Conservation (phyloP, 768 basidiomycete species). For the Pleurotus salmoneostramineus region DNA sequence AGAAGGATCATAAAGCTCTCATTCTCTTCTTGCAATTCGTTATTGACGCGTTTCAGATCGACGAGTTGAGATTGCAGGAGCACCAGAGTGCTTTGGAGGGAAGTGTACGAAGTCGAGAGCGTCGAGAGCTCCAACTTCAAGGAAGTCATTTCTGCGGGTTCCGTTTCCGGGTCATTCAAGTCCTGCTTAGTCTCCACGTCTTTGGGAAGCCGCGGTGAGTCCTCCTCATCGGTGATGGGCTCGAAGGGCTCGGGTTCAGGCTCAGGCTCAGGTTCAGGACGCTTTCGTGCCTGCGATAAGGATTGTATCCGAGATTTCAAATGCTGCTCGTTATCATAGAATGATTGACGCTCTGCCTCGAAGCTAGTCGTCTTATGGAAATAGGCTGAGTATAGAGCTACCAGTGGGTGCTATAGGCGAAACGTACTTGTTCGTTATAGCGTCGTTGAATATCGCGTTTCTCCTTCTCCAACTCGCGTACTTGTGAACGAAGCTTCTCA, state of each 20-base stretch:
- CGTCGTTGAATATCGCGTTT: slow-evolving; percentile 78
- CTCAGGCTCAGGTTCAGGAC: slow-evolving; percentile 29
- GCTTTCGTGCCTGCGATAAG: slow-evolving; percentile 63
- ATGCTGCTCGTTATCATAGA: slow-evolving; percentile 92
- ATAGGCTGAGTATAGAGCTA: slow-evolving; percentile 6
- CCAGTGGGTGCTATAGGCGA: slow-evolving; percentile 4
- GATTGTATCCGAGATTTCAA: slow-evolving; percentile 88
- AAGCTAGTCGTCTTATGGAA: slow-evolving; percentile 69
- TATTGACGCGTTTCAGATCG: slow-evolving; percentile 86
- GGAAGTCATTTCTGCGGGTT: slow-evolving; percentile 86
- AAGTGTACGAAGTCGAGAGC: slow-evolving; percentile 79
- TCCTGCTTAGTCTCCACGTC: slow-evolving; percentile 35
- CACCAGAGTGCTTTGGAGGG: slow-evolving; percentile 80
- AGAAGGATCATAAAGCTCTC: slow-evolving; percentile 95
- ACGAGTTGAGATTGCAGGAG: slow-evolving; percentile 80
- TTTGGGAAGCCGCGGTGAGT: slow-evolving; percentile 13
- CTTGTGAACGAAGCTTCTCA: slow-evolving; percentile 77
- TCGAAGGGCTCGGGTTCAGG: slow-evolving; percentile 16
- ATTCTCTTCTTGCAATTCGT: slow-evolving; percentile 90
- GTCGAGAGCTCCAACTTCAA: slow-evolving; percentile 82
- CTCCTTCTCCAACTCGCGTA: slow-evolving; percentile 86
- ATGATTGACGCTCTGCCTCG: slow-evolving; percentile 88
- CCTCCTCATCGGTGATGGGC: slow-evolving; percentile 32
- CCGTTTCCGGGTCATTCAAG: slow-evolving; percentile 61
- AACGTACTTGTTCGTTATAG: slow-evolving; percentile 82